Percentiles rank a stretch among this genome's conserved stretches.
phyloP scores from a whole-genome alignment of 768 basidiomycete species.

The Hygrophorus pudorinus region DNA sequence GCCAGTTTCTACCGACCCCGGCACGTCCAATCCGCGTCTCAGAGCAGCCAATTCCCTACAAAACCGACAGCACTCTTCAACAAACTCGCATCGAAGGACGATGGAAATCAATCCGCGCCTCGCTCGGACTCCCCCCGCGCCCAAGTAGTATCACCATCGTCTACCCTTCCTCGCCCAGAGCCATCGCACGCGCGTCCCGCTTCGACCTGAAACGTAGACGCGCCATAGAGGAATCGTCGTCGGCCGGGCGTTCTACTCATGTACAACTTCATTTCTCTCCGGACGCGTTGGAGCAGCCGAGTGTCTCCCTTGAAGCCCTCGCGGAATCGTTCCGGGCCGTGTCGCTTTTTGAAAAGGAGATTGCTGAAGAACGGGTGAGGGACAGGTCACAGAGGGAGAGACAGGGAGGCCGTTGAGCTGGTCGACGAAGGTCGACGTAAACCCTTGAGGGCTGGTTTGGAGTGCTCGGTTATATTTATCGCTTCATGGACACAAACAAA shows the following conservation, averaged over 20 bases:
- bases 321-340: neutral
- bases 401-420: neutral
- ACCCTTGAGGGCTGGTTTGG: neutral
- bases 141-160: slow-evolving; percentile 7
- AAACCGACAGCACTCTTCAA: neutral
- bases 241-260: slow-evolving; percentile 8
- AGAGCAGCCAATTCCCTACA: too few relatives aligned
- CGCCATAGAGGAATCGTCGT: slow-evolving; percentile 7
- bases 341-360: neutral
- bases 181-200: slow-evolving; percentile 5
- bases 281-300: slow-evolving; percentile 8
- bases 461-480: neutral
- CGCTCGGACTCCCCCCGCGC: slow-evolving; percentile 20
- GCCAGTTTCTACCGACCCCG: too few relatives aligned
- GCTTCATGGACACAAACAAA: too few relatives aligned
- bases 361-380: neutral
- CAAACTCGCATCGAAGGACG: slow-evolving; percentile 17
- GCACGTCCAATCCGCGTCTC: too few relatives aligned
- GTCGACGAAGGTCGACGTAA: neutral
- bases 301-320: slow-evolving; percentile 1
- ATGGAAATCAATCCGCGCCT: slow-evolving; percentile 21
- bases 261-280: slow-evolving; percentile 16
- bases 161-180: slow-evolving; percentile 1
- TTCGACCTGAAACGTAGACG: slow-evolving; percentile 15
- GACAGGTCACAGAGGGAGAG: neutral